Percentiles rank a stretch among this genome's conserved stretches.
Evolutionary conservation across 2,329 filamentous ascomycete species (phyloP).

Genomic region (Mariannaea elegans): DNA sequence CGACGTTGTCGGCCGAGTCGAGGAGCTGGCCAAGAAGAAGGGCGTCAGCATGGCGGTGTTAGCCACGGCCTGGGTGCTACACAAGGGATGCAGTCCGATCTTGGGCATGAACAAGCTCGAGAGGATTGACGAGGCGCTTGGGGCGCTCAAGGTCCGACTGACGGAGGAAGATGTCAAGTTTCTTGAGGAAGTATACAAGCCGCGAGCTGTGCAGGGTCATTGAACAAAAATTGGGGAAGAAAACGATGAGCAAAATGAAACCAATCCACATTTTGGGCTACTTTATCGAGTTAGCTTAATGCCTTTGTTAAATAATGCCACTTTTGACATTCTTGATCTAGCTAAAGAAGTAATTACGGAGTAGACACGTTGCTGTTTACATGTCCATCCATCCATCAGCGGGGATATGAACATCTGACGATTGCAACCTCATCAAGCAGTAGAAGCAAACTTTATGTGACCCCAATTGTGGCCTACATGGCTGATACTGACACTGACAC

Average conservation of each 20-base stretch:
- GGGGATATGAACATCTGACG: constrained; percentile 12
- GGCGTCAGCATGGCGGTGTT: constrained; percentile 70
- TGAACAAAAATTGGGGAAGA: constrained; percentile 10
- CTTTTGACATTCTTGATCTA: too few relatives aligned
- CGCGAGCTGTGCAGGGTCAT: constrained; percentile 54
- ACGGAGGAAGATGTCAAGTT: constrained; percentile 67
- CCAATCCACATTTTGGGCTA: constrained; percentile 6
- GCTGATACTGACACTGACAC: background rate
- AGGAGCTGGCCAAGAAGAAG: constrained; percentile 66
- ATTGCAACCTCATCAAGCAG: constrained; percentile 12
- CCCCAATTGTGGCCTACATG: background rate
- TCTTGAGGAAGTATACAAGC: constrained; percentile 68
- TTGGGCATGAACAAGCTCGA: constrained; percentile 66
- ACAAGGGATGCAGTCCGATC: constrained; percentile 64
- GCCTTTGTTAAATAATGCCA: too few relatives aligned
- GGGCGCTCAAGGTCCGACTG: constrained; percentile 56
- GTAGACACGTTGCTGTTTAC: too few relatives aligned
- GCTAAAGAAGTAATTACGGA: too few relatives aligned
- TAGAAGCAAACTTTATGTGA: too few relatives aligned
- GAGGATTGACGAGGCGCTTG: constrained; percentile 68
- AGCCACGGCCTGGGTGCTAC: constrained; percentile 69
- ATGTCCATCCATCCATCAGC: background rate
- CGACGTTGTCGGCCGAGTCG: constrained; percentile 44
- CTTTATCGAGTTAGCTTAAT: too few relatives aligned
- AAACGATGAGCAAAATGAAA: background rate